Percentiles rank a stretch among this genome's conserved stretches.
phyloP scores from a whole-genome alignment of 2,329 filamentous ascomycete genomes.

The Fusarium nisikadoi region DNA sequence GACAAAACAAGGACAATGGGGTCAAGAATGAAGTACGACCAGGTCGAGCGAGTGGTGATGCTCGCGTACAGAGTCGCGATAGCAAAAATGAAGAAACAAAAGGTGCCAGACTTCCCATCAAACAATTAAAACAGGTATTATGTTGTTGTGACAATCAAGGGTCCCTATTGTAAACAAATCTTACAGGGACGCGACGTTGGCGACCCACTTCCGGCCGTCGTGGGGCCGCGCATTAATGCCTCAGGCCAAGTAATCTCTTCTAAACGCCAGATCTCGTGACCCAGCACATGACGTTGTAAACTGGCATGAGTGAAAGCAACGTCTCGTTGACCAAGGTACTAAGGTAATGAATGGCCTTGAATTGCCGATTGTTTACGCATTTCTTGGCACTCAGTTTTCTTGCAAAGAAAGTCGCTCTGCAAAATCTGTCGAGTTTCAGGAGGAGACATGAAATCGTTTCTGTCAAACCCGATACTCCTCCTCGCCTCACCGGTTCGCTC shows the following conservation, averaged over 20 bases:
- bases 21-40: slow-evolving; percentile 23
- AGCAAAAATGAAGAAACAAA: slow-evolving; percentile 35
- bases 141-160: slow-evolving; percentile 45
- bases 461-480: not conserved
- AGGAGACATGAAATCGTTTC: not conserved
- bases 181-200: slow-evolving; percentile 40
- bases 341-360: not conserved
- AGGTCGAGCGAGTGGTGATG: slow-evolving; percentile 31
- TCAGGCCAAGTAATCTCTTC: slow-evolving; percentile 15
- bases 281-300: slow-evolving; percentile 20
- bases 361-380: not conserved
- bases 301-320: not conserved
- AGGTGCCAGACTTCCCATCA: slow-evolving; percentile 44
- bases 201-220: slow-evolving; percentile 3
- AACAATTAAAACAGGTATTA: slow-evolving; percentile 39
- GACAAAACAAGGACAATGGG: slow-evolving; percentile 34
- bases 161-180: slow-evolving; percentile 47
- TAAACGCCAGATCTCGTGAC: slow-evolving; percentile 29
- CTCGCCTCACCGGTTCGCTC: not conserved
- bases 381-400: not conserved
- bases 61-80: slow-evolving; percentile 42
- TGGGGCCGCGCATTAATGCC: slow-evolving; percentile 40
- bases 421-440: not conserved
- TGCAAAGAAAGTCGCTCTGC: too few relatives aligned
- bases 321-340: not conserved